A percentile compares a stretch with the other conserved stretches of the same genome.
Evolutionary conservation across 2,329 filamentous ascomycete species (phyloP).

Genomic region (Curvularia eragrostidis): DNA sequence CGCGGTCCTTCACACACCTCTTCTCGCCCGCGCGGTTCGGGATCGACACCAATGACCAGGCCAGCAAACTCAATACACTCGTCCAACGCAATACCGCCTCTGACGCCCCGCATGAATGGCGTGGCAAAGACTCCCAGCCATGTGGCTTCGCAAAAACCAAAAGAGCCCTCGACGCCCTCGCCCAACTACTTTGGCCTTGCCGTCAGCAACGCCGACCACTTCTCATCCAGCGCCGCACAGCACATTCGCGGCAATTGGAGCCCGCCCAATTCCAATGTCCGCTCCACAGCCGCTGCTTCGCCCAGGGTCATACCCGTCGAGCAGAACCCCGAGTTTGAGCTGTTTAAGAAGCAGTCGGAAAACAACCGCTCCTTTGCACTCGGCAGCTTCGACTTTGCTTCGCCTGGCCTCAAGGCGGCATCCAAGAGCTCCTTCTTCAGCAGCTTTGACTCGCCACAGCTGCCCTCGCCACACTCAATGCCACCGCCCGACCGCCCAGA

Average conservation of each 20-base stretch:
- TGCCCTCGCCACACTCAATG: slow-evolving; percentile 33
- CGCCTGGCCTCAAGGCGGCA: slow-evolving; percentile 35
- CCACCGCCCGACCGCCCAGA: slow-evolving; percentile 22
- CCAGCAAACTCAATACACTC: slow-evolving; percentile 38
- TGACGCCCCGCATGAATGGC: slow-evolving; percentile 44
- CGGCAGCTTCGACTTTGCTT: slow-evolving; percentile 53
- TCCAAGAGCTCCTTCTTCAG: slow-evolving; percentile 37
- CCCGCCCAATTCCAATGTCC: slow-evolving; percentile 72
- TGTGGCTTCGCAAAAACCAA: slow-evolving; percentile 30
- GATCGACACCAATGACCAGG: slow-evolving; percentile 41
- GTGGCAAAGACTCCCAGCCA: slow-evolving; percentile 43
- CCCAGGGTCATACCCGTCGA: slow-evolving; percentile 75
- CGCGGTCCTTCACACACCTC: slow-evolving; percentile 39
- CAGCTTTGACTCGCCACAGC: slow-evolving; percentile 38
- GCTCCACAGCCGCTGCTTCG: slow-evolving; percentile 71
- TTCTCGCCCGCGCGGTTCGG: slow-evolving; percentile 30
- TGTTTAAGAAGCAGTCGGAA: slow-evolving; percentile 73
- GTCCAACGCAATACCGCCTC: slow-evolving; percentile 31
- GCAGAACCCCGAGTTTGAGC: slow-evolving; percentile 81
- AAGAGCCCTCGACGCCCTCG: slow-evolving; percentile 58
- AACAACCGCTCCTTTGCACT: slow-evolving; percentile 59
- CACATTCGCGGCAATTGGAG: slow-evolving; percentile 77
- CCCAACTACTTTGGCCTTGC: slow-evolving; percentile 88
- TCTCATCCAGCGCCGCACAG: slow-evolving; percentile 65
- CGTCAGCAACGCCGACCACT: slow-evolving; percentile 64